Percentiles rank a stretch among this genome's conserved stretches.
These are phyloP conservation scores for Limnanthes douglasii DNA, from an alignment of 345 rosid species.

Conservation along the genomic window DNA sequence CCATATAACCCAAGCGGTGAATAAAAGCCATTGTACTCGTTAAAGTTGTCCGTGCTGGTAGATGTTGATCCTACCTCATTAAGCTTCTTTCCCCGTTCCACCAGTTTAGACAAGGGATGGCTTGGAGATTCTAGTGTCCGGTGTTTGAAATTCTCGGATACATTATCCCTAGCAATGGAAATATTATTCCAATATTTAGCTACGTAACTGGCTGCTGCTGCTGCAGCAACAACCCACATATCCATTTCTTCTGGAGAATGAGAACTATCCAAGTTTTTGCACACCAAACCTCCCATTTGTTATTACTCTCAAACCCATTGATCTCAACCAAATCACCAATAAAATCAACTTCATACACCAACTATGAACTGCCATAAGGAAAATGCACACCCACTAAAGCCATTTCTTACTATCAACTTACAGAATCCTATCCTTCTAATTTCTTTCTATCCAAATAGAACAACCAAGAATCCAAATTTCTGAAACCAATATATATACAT, in stretches of 20 bases:
- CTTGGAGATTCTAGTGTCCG: slow-evolving; percentile 18
- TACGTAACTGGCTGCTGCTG: slow-evolving; percentile 68
- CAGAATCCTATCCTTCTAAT: too few relatives aligned
- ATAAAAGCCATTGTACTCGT: slow-evolving; percentile 11
- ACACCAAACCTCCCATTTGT: slow-evolving; percentile 4
- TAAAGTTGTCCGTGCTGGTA: slow-evolving; percentile 11
- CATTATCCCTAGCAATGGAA: slow-evolving; percentile 17
- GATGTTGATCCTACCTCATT: slow-evolving; percentile 22
- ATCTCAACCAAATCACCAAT: slow-evolving; percentile 11
- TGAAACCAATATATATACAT: too few relatives aligned
- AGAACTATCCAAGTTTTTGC: slow-evolving; percentile 15
- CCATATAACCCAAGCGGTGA: slow-evolving; percentile 15
- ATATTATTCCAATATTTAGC: slow-evolving; percentile 35
- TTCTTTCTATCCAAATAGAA: too few relatives aligned
- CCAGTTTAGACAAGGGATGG: slow-evolving; percentile 8
- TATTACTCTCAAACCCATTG: slow-evolving; percentile 9
- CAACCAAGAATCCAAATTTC: too few relatives aligned
- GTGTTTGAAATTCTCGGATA: slow-evolving; percentile 14
- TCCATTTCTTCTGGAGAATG: slow-evolving; percentile 30
- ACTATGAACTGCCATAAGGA: not conserved
- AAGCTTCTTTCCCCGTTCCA: slow-evolving; percentile 16
- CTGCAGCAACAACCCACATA: slow-evolving; percentile 54
- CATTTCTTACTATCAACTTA: too few relatives aligned
- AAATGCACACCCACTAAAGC: not conserved
- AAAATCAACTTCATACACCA: slow-evolving; percentile 2